Evolutionary conservation across 441 rosid genomes (phyloP).

Genomic region (Corymbia citriodora): DNA sequence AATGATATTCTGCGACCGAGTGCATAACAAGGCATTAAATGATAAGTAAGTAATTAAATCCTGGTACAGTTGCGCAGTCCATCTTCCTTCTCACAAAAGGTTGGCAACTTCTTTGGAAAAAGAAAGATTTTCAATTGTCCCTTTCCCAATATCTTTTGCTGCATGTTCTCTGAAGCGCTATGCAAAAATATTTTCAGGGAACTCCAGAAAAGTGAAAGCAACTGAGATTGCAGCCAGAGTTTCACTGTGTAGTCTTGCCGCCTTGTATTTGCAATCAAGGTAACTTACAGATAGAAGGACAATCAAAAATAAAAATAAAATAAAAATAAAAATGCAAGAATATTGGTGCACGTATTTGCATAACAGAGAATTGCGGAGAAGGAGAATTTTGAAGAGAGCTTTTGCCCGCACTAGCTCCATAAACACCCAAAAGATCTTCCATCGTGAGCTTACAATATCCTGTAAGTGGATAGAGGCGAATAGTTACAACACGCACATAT

Average conservation of each 20-base stretch:
- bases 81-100: too few species aligned
- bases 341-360: background rate
- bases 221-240: background rate
- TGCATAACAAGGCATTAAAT: too few species aligned
- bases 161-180: too few species aligned
- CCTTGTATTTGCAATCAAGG: background rate
- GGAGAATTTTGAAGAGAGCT: background rate
- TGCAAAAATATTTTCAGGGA: background rate
- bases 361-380: background rate
- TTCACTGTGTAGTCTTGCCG: background rate
- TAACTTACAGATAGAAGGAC: background rate
- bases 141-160: too few species aligned
- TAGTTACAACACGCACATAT: background rate
- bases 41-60: too few species aligned
- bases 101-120: too few species aligned
- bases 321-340: background rate
- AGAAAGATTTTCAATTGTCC: too few species aligned
- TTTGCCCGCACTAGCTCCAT: background rate
- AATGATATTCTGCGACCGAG: too few species aligned
- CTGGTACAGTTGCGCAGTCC: too few species aligned
- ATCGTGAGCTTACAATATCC: background rate
- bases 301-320: background rate
- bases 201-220: background rate
- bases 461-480: background rate
- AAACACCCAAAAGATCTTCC: background rate